phyloP scores from a whole-genome alignment of 495 filamentous ascomycete species.

The Cercophora newfieldiana region DNA sequence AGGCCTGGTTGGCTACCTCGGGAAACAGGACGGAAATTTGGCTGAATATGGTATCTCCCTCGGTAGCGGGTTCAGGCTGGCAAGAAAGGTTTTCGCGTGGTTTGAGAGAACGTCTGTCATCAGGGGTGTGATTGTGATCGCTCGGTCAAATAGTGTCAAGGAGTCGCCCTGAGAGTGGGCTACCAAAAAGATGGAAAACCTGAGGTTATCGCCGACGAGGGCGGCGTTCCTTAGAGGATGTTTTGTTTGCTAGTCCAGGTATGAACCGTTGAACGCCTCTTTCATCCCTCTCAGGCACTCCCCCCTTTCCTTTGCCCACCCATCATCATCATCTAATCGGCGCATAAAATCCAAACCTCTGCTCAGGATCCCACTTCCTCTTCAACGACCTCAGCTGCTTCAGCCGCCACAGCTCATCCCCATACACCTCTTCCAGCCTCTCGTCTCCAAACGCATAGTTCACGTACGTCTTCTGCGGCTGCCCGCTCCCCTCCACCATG shows the following conservation, averaged over 20 bases:
- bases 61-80: not conserved
- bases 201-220: too few species aligned
- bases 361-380: conserved; percentile 41
- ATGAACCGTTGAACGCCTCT: too few species aligned
- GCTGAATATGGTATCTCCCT: not conserved
- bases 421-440: conserved; percentile 40
- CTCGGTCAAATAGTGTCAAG: too few species aligned
- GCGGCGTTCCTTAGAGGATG: too few species aligned
- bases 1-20: not conserved
- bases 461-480: conserved; percentile 34
- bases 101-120: not conserved
- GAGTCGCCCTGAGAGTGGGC: too few species aligned
- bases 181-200: too few species aligned
- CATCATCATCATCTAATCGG: conserved; percentile 17
- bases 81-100: not conserved
- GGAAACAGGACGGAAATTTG: not conserved
- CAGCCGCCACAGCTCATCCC: conserved; percentile 48
- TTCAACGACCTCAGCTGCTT: conserved; percentile 41
- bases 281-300: not conserved
- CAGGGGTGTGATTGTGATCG: conserved; percentile 2
- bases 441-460: conserved; percentile 53
- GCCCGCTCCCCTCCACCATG: not conserved
- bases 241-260: too few species aligned
- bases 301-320: too few species aligned
- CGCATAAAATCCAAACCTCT: conserved; percentile 45